A percentile compares a stretch with the other conserved stretches of the same genome.
phyloP scores from a whole-genome alignment of 306 rosid species.

The Arachis hypogaea region DNA sequence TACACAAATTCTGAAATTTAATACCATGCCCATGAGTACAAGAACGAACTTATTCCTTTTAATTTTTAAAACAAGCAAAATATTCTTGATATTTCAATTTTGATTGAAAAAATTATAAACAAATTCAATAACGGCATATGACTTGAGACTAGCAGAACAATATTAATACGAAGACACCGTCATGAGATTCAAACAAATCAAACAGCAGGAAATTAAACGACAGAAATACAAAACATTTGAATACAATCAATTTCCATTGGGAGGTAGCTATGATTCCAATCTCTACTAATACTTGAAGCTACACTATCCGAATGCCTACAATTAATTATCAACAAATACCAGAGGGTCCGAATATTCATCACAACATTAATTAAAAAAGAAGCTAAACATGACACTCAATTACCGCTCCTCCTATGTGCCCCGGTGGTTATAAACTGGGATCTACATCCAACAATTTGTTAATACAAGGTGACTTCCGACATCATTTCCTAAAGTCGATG shows the following conservation, averaged over 20 bases:
- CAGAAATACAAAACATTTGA: constrained; percentile 50
- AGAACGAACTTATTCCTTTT: too few species aligned
- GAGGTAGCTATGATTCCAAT: constrained; percentile 50
- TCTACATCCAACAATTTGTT: constrained; percentile 51
- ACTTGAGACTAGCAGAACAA: too few species aligned
- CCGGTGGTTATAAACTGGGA: constrained; percentile 47
- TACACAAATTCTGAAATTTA: too few species aligned
- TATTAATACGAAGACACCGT: background rate
- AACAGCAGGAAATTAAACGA: constrained; percentile 36
- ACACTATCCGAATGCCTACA: constrained; percentile 62
- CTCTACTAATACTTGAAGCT: constrained; percentile 52
- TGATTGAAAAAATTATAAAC: too few species aligned
- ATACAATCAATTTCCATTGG: constrained; percentile 70
- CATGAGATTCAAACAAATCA: constrained; percentile 53
- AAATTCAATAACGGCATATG: too few species aligned
- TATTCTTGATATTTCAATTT: too few species aligned
- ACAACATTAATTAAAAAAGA: constrained; percentile 39
- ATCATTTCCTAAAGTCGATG: constrained; percentile 54
- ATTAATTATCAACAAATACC: constrained; percentile 44
- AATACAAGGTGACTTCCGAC: constrained; percentile 51
- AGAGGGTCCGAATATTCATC: constrained; percentile 40
- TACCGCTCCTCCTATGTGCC: constrained; percentile 53
- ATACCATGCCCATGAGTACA: too few species aligned
- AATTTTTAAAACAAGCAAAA: too few species aligned
- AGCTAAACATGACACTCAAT: constrained; percentile 50